Evolutionary conservation across 352 stramenopile genomes (phyloP).

Genomic region (Phytophthora chlamydospora): DNA sequence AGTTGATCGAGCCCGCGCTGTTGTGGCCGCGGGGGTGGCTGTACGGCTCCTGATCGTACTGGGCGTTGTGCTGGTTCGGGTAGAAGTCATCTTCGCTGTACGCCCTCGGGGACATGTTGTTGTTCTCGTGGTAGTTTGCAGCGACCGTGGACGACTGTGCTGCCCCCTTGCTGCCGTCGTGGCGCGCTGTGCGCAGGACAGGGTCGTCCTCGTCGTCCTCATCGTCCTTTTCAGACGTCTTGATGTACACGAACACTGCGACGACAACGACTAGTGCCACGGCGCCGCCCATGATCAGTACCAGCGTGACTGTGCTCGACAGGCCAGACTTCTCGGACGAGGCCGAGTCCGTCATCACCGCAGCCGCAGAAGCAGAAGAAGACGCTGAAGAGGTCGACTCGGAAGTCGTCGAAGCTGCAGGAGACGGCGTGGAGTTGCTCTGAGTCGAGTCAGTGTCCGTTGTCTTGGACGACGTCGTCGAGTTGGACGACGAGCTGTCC

Average conservation of each 20-base stretch:
- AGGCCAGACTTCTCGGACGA: slow-evolving; percentile 15
- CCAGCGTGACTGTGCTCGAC: slow-evolving; percentile 46
- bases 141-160: slow-evolving; percentile 37
- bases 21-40: slow-evolving; percentile 6
- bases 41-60: slow-evolving; percentile 39
- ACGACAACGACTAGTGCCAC: slow-evolving; percentile 49
- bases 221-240: slow-evolving; percentile 38
- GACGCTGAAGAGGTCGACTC: slow-evolving; percentile 12
- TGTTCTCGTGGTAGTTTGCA: slow-evolving; percentile 39
- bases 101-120: slow-evolving; percentile 37
- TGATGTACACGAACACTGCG: slow-evolving; percentile 63
- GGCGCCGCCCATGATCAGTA: slow-evolving; percentile 50
- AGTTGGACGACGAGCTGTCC: slow-evolving; percentile 11
- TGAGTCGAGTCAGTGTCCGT: slow-evolving; percentile 3
- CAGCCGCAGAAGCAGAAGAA: slow-evolving; percentile 16
- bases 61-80: slow-evolving; percentile 17
- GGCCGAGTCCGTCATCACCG: slow-evolving; percentile 42
- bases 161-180: slow-evolving; percentile 18
- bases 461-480: no score
- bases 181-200: slow-evolving; percentile 15
- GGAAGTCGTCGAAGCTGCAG: slow-evolving; percentile 20
- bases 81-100: slow-evolving; percentile 31
- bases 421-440: slow-evolving; percentile 12
- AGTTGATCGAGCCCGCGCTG: slow-evolving; percentile 33
- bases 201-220: slow-evolving; percentile 41